Evolutionary conservation across 371 early-diverging fungal genomes (phyloP).

Genomic region (Funneliformis caledonium): DNA sequence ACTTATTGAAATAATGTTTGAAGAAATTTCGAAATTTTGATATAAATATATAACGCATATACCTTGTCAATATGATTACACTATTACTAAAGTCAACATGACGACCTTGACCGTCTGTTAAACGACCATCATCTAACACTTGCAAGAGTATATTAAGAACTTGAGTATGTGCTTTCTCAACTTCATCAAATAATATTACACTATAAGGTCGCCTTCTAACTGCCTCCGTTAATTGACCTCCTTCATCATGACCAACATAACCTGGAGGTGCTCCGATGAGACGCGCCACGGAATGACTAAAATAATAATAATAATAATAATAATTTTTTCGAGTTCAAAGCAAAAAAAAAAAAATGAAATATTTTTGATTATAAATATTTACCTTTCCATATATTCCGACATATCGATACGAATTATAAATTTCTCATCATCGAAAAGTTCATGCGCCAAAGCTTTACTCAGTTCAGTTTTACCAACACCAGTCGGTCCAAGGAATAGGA

Average conservation of each 20-base stretch:
- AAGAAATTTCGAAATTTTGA: not conserved
- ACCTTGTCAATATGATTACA: constrained; percentile 92
- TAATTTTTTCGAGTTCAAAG: not conserved
- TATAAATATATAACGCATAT: constrained; percentile 43
- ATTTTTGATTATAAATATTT: constrained; percentile 23
- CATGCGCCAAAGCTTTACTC: constrained; percentile 86
- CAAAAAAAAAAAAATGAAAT: no score
- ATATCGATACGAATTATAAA: constrained; percentile 91
- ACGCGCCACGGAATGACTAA: constrained; percentile 69
- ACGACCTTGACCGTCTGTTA: constrained; percentile 87
- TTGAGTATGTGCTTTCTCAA: constrained; percentile 86
- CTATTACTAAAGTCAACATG: constrained; percentile 92
- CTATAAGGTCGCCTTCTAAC: constrained; percentile 88
- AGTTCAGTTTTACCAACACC: constrained; percentile 93
- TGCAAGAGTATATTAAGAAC: constrained; percentile 80
- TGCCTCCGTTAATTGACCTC: constrained; percentile 91
- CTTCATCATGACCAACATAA: constrained; percentile 83
- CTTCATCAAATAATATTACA: constrained; percentile 92
- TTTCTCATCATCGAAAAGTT: constrained; percentile 88
- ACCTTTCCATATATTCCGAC: constrained; percentile 87
- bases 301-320: not conserved
- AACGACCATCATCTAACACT: constrained; percentile 90
- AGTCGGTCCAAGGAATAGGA: constrained; percentile 92
- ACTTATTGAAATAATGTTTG: not conserved
- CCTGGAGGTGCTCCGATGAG: constrained; percentile 93